phyloP scores from a whole-genome alignment of 495 filamentous ascomycete genomes.

The Aspergillus funiculosus region DNA sequence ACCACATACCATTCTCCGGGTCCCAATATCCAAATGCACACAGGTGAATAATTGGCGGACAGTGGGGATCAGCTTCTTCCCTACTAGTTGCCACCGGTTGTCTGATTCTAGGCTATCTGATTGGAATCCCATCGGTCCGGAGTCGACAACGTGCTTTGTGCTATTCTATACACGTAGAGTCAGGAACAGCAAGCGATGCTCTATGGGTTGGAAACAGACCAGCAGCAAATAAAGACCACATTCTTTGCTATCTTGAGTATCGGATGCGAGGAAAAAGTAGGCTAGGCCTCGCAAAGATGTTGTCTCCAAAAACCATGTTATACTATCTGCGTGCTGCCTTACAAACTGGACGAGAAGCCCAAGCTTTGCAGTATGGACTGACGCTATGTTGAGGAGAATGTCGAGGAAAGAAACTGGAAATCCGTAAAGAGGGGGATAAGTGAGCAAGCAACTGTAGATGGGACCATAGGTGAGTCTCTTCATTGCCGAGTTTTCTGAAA shows the following conservation, averaged over 20 bases:
- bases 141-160: background rate
- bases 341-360: background rate
- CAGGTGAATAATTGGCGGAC: constrained; percentile 8
- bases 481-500: background rate
- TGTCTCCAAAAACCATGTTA: background rate
- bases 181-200: background rate
- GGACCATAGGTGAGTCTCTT: background rate
- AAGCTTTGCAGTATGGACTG: too few relatives aligned
- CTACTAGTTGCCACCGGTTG: background rate
- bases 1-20: constrained; percentile 16
- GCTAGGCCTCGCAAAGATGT: constrained; percentile 10
- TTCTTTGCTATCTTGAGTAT: background rate
- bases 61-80: background rate
- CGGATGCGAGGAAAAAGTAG: constrained; percentile 9
- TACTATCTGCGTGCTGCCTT: background rate
- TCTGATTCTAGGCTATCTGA: background rate
- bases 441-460: constrained; percentile 1
- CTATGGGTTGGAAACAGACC: constrained; percentile 4
- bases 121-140: background rate
- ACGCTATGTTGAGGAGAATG: background rate
- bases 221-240: constrained; percentile 13
- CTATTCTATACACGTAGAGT: constrained; percentile 6
- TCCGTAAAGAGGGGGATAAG: constrained; percentile 3
- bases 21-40: background rate
- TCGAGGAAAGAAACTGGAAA: constrained; percentile 4